Conservation (phyloP, 495 filamentous ascomycete genomes). For the Paragyromitra xinjiangensis region DNA sequence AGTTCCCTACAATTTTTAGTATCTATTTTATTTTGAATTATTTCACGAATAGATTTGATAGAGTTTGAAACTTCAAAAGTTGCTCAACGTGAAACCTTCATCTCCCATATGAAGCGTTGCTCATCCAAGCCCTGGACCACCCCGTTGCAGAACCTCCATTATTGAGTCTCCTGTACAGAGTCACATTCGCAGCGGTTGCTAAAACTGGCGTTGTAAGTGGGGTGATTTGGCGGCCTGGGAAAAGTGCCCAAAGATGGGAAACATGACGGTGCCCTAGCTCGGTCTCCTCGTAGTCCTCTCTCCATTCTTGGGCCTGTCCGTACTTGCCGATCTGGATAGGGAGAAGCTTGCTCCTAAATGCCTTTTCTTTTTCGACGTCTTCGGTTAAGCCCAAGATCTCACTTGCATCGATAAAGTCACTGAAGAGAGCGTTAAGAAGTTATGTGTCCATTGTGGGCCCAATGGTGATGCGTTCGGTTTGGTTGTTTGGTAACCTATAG, state of each 20-base stretch:
- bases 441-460: slow-evolving; percentile 64
- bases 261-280: slow-evolving; percentile 65
- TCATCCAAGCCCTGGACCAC: slow-evolving; percentile 64
- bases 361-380: slow-evolving; percentile 26
- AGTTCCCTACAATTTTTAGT: slow-evolving; percentile 49
- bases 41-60: slow-evolving; percentile 28
- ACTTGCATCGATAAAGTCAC: slow-evolving; percentile 56
- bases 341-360: slow-evolving; percentile 54
- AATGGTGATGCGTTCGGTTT: slow-evolving; percentile 60
- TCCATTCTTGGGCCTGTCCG: slow-evolving; percentile 65
- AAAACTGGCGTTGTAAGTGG: slow-evolving; percentile 44
- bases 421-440: slow-evolving; percentile 61
- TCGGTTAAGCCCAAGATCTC: slow-evolving; percentile 54
- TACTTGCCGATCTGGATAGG: slow-evolving; percentile 59
- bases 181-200: slow-evolving; percentile 59
- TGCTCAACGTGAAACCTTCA: slow-evolving; percentile 40
- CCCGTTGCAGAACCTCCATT: slow-evolving; percentile 63
- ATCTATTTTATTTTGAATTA: background rate
- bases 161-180: slow-evolving; percentile 59
- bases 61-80: slow-evolving; percentile 24
- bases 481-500: slow-evolving; percentile 57
- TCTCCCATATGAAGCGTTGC: slow-evolving; percentile 59
- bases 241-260: slow-evolving; percentile 63
- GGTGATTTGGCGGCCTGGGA: slow-evolving; percentile 56
- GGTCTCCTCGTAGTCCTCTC: slow-evolving; percentile 61